Base-by-base conservation (phyloP, 75 land plant species). In the Pseudotsuga menziesii region DNA sequence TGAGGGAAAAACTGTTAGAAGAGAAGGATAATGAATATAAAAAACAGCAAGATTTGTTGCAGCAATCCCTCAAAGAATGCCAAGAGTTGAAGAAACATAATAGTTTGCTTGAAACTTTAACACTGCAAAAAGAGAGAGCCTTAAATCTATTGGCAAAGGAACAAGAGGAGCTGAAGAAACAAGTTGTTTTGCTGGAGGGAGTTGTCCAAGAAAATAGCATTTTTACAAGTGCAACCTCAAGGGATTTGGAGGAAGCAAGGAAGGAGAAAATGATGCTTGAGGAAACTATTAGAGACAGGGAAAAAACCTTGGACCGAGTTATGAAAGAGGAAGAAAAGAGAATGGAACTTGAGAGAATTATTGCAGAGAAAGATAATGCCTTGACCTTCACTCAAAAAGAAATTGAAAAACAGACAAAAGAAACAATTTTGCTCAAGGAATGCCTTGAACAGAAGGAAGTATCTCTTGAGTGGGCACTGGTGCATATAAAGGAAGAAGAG, bases 191-290 rank as follows among this genome's bases (percentile, higher is more conserved):
- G 29, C 74, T 72, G 32, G 57, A 72, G 57, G 57, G 52, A 72
- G 74, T 29, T 25, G 74, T 72, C 9, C 17, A 72, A 52, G 19
- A 72, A 54, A 72, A 22, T 48, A 26, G 4, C 54, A 19, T 36
- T 1, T 36, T 9, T 67, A 44, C n/a, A 67, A 44, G 20, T 67
- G 20, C 39, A 67, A 19, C 71, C 48, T 67, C 39, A 5, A 35
- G 12, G 8, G 71, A 36, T 67, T 20, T 67, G 71, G 71, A 36
- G 7, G 71, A 67, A 67, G 39, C 71, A 67, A 39, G 23, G 71
- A 67, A 67, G 36, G 71, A 67, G 44, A 67, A 67, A 67, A 16
- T 20, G 71, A 36, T 67, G 71, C 71, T 67, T 39, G 48, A 67
- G 71, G 23, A 67, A 27, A n/a, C 48, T 67, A 5, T 67, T n/a